phyloP scores from a whole-genome alignment of 2,329 filamentous ascomycete species.

The Talaromyces sp. region DNA sequence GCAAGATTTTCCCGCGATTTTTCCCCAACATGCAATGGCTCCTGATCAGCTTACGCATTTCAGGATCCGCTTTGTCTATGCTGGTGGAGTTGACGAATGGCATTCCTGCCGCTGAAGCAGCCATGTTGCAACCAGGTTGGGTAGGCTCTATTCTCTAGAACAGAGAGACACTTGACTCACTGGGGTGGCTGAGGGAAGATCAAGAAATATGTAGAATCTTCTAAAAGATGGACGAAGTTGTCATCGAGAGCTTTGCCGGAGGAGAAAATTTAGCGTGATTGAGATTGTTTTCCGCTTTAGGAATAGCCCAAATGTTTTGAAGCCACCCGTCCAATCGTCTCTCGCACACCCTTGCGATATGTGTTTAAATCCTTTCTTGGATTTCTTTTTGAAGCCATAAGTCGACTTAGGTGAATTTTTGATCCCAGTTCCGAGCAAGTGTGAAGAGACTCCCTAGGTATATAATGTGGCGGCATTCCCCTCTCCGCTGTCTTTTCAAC shows the following conservation, averaged over 20 bases:
- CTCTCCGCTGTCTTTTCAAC: not conserved
- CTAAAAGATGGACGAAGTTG: not conserved
- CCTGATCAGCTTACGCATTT: not conserved
- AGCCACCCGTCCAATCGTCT: no score
- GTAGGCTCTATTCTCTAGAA: not conserved
- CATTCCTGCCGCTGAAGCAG: conserved; percentile 7
- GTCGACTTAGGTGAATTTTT: not conserved
- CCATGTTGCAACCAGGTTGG: not conserved
- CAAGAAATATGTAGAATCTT: not conserved
- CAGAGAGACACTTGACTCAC: no score
- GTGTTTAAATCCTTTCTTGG: not conserved
- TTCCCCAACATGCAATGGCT: conserved; percentile 1
- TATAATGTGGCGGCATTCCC: not conserved
- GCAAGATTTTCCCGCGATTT: not conserved
- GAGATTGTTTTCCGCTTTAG: not conserved
- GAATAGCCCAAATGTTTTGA: not conserved
- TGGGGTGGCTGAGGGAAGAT: not conserved
- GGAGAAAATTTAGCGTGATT: not conserved
- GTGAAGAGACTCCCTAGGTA: not conserved
- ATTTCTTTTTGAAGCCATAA: not conserved
- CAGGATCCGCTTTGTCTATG: not conserved
- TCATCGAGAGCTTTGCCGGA: no score
- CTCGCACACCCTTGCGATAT: not conserved
- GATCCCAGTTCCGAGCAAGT: not conserved
- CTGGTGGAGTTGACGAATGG: not conserved